A percentile compares a stretch with the other conserved stretches of the same genome.
These are phyloP conservation scores for Agaricales sp. DNA, from an alignment of 1,284 basidiomycete species.

Conservation along the genomic window DNA sequence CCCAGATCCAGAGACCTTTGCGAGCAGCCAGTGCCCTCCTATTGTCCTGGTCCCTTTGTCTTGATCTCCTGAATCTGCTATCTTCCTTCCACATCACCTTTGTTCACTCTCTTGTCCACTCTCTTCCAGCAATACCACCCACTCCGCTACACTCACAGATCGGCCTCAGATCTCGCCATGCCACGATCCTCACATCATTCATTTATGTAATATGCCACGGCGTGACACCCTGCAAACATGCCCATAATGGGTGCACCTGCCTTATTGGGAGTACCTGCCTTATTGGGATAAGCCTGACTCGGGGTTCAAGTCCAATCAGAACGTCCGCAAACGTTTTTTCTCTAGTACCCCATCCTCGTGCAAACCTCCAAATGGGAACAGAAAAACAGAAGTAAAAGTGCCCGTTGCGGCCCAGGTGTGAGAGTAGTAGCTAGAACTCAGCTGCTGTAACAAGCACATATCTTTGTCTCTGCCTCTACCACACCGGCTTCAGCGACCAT, in stretches of 20 bases:
- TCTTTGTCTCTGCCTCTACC: too few relatives aligned
- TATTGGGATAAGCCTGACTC: neutral
- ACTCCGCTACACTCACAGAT: neutral
- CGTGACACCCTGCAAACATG: neutral
- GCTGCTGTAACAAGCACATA: too few relatives aligned
- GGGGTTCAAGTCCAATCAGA: neutral
- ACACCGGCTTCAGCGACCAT: too few relatives aligned
- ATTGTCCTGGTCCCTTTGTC: too few relatives aligned
- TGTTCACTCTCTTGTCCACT: neutral
- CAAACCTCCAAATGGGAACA: too few relatives aligned
- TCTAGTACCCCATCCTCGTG: too few relatives aligned
- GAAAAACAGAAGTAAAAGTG: too few relatives aligned
- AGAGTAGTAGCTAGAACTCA: too few relatives aligned
- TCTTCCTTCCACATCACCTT: neutral
- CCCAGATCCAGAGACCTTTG: too few relatives aligned
- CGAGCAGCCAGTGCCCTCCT: too few relatives aligned
- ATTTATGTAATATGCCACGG: neutral
- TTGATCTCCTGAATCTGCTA: neutral
- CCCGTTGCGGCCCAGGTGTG: too few relatives aligned
- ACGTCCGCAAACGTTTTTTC: too few relatives aligned
- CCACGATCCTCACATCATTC: neutral
- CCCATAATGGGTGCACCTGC: neutral
- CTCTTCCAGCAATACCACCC: neutral
- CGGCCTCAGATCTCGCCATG: neutral
- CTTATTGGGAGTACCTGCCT: neutral